Evolutionary conservation across 2,329 filamentous ascomycete species (phyloP), one percentile per base, ranked within the genome.

Genomic region (Pleomassaria siparia): DNA sequence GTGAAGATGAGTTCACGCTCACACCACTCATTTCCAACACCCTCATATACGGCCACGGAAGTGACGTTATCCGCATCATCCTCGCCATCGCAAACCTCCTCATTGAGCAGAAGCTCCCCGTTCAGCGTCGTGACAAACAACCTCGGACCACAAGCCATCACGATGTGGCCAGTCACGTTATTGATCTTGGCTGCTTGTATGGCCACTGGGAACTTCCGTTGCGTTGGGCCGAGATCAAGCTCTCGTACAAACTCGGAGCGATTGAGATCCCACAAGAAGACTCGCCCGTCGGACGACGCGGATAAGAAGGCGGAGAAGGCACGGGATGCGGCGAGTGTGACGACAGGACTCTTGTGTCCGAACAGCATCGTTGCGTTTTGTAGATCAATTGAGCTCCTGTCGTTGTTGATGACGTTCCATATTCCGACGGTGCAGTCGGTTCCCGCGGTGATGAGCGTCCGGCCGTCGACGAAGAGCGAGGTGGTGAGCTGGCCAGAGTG

Each of bases 211-310:
- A 56, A 54, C 2, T 58, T 52, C 39, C 48, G 59, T 7, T 69
- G 62, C 11, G 50, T 29, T 1, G 56, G 25, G 0, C 66, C 66
- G 0, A 70, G 57, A 44, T 84, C 84, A 18, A 92, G 76, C 69
- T 84, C 87, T 36, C 90, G 83, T 5, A 97, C 85, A 62, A 96
- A 95, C 43, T 90, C 88, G 11, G 91, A 82, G 13, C 89, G 84
- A 69, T 97, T 99, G 3, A 99, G 79, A 67, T 97, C 94, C 94
- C 94, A 99, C 3, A 97, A 77, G 62, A 95, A 85, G 10, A 91
- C 85, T 30, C 89, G 85, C 0, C 91, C 91, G 62, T 95, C 89
- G 0, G 80, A 80, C 0, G 88, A 91, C 1, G 88, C 87, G 1
- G 91, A 95, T 2, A 97, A 79, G 43, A 99, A 83, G 0, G 91